phyloP scores from a whole-genome alignment of 78 protist genomes.

The Dictyostelium capitatum region DNA sequence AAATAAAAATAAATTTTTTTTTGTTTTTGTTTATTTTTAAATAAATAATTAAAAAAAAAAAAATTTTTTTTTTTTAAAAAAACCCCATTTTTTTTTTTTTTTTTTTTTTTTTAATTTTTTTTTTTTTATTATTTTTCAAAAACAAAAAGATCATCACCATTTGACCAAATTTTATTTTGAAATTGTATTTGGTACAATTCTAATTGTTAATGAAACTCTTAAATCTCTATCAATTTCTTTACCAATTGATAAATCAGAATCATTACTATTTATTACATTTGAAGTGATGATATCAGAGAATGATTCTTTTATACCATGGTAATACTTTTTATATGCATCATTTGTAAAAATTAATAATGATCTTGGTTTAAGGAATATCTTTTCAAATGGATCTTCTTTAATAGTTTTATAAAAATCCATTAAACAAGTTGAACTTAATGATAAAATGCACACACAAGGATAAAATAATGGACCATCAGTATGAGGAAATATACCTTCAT shows the following conservation, averaged over 20 bases:
- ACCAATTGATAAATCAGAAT: background rate
- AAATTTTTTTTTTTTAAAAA: no score
- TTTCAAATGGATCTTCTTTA: constrained; percentile 14
- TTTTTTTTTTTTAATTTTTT: background rate
- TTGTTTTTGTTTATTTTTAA: no score
- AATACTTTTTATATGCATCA: constrained; percentile 56
- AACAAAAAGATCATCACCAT: no score
- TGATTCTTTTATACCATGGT: constrained; percentile 59
- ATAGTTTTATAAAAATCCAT: constrained; percentile 60
- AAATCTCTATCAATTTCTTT: constrained; percentile 40
- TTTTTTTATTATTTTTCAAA: no score
- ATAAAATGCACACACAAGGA: constrained; percentile 43
- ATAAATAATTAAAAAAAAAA: no score
- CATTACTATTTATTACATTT: constrained; percentile 33
- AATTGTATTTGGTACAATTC: constrained; percentile 57
- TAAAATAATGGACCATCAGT: constrained; percentile 74
- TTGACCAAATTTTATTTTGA: background rate
- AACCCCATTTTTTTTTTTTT: background rate
- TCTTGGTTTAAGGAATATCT: constrained; percentile 29
- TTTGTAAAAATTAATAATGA: constrained; percentile 45
- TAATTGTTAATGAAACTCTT: constrained; percentile 52
- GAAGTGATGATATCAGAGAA: constrained; percentile 43
- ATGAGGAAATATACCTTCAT: constrained; percentile 82
- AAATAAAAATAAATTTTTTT: no score
- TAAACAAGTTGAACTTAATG: constrained; percentile 42